Evolutionary conservation across 495 filamentous ascomycete genomes (phyloP).

Genomic region (Podospora didyma): DNA sequence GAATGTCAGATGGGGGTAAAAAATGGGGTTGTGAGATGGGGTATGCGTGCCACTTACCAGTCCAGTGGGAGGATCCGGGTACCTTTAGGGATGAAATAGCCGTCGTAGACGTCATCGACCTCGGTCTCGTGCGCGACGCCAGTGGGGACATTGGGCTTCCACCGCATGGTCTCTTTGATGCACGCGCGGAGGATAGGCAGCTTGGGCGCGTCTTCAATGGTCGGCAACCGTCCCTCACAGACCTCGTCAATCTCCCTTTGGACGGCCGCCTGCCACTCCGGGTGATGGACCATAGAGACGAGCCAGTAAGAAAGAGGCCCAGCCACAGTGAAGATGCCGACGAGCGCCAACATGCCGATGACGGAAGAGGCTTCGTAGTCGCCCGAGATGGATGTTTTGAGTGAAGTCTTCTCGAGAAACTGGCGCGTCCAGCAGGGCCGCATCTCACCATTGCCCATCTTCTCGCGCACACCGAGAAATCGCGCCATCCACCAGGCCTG

Average conservation of each 20-base stretch:
- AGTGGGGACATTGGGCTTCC: conserved; percentile 48
- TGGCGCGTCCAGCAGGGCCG: conserved; percentile 34
- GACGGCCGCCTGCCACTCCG: conserved; percentile 35
- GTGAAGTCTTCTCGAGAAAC: conserved; percentile 32
- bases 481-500: conserved; percentile 38
- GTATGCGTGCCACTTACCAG: conserved; percentile 26
- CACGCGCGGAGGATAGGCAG: conserved; percentile 49
- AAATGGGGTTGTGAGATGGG: neutral
- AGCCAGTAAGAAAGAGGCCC: conserved; percentile 40
- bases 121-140: conserved; percentile 42
- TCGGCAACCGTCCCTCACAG: conserved; percentile 38
- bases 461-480: conserved; percentile 18
- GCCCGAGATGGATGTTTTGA: conserved; percentile 32
- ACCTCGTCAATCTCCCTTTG: conserved; percentile 52
- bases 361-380: conserved; percentile 38
- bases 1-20: conserved; percentile 5
- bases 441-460: conserved; percentile 22
- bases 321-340: conserved; percentile 42
- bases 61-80: conserved; percentile 48
- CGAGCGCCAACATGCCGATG: conserved; percentile 39
- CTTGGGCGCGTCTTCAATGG: conserved; percentile 35
- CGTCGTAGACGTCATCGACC: conserved; percentile 39
- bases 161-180: conserved; percentile 46
- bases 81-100: conserved; percentile 42
- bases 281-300: conserved; percentile 38